Evolutionary conservation across 495 filamentous ascomycete genomes (phyloP).

Genomic region (Hypoxylon trugodes): DNA sequence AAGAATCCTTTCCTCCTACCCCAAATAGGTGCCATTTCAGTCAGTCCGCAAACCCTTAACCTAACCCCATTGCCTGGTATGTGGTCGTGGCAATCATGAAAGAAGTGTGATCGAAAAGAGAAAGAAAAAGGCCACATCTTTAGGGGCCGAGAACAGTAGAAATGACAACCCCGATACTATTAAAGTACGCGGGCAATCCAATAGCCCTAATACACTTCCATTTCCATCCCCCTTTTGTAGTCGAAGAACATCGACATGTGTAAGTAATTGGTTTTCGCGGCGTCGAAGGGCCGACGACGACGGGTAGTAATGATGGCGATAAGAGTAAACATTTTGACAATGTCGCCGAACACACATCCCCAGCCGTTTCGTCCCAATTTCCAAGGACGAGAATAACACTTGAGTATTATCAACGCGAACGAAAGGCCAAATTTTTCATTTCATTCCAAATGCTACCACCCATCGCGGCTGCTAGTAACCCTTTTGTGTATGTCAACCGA

Average conservation of each 20-base stretch:
- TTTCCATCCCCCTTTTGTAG: slow-evolving; percentile 12
- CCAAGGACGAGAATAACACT: background rate
- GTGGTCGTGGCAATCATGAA: slow-evolving; percentile 45
- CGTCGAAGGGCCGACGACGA: background rate
- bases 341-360: background rate
- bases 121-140: slow-evolving; percentile 28
- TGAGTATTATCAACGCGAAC: slow-evolving; percentile 14
- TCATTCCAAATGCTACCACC: slow-evolving; percentile 19
- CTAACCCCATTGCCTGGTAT: slow-evolving; percentile 33
- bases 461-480: slow-evolving; percentile 8
- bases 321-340: background rate
- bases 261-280: background rate
- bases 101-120: slow-evolving; percentile 31
- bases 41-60: slow-evolving; percentile 34
- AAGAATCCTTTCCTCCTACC: slow-evolving; percentile 12
- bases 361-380: background rate
- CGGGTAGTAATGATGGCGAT: background rate
- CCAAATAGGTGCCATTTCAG: slow-evolving; percentile 17
- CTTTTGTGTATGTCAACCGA: slow-evolving; percentile 26
- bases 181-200: slow-evolving; percentile 14
- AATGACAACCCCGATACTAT: slow-evolving; percentile 25
- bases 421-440: slow-evolving; percentile 32
- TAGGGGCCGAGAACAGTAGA: slow-evolving; percentile 39
- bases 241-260: background rate
- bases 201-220: slow-evolving; percentile 23